Evolutionary conservation across 768 basidiomycete species (phyloP).

Genomic region (Saitozyma podzolica): DNA sequence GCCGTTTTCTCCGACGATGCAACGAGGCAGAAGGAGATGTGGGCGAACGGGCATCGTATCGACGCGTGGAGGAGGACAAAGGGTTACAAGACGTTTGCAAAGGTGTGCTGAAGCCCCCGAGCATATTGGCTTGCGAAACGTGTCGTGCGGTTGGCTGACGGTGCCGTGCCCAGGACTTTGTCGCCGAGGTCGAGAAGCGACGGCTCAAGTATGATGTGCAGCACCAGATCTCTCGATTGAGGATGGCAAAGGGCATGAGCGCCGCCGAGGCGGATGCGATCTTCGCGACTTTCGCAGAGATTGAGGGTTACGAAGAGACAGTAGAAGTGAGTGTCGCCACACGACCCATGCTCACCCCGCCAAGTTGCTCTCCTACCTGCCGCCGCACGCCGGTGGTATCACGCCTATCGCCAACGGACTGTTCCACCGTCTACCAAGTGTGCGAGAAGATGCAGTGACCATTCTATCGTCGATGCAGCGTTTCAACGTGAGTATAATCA

Average conservation of each 20-base stretch:
- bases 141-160: constrained; percentile 1
- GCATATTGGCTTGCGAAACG: background rate
- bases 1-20: constrained; percentile 74
- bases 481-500: constrained; percentile 4
- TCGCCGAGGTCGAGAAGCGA: constrained; percentile 59
- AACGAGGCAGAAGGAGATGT: constrained; percentile 67
- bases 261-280: constrained; percentile 75
- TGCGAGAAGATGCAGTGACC: constrained; percentile 78
- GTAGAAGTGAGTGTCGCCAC: constrained; percentile 65
- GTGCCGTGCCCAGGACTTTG: constrained; percentile 63
- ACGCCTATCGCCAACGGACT: constrained; percentile 82
- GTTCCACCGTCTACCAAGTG: constrained; percentile 78
- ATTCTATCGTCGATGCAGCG: constrained; percentile 6
- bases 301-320: constrained; percentile 81
- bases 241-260: constrained; percentile 68
- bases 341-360: background rate
- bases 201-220: constrained; percentile 77
- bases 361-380: constrained; percentile 62
- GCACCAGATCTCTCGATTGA: constrained; percentile 81
- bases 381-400: constrained; percentile 77
- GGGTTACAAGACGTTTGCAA: constrained; percentile 70
- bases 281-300: constrained; percentile 69
- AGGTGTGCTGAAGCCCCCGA: constrained; percentile 64
- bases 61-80: constrained; percentile 89
- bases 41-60: constrained; percentile 74